Evolutionary conservation across 2,329 filamentous ascomycete genomes (phyloP).

Genomic region (Penicillium sp.): DNA sequence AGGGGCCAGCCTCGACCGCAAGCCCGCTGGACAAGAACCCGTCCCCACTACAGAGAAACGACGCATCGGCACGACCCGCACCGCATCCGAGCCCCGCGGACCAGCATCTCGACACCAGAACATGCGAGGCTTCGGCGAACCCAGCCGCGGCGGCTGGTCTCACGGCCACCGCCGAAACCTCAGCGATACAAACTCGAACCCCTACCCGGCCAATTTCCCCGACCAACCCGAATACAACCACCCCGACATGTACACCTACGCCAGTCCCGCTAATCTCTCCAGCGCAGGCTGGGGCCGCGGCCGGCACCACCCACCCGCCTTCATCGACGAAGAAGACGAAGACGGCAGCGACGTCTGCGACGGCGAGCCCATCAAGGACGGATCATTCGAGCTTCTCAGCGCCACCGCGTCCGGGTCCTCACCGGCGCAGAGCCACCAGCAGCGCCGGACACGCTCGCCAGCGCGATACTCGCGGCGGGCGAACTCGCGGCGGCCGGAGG

Average conservation of each 20-base stretch:
- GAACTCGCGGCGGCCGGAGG: conserved; percentile 56
- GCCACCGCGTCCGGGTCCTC: conserved; percentile 39
- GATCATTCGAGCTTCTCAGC: conserved; percentile 77
- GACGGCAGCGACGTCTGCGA: conserved; percentile 71
- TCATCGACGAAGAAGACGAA: conserved; percentile 80
- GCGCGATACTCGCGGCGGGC: conserved; percentile 30
- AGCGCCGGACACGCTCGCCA: conserved; percentile 34
- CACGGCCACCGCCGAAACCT: conserved; percentile 36
- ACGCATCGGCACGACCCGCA: conserved; percentile 51
- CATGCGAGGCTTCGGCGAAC: conserved; percentile 32
- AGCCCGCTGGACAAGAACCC: conserved; percentile 19
- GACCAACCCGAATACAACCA: conserved; percentile 10
- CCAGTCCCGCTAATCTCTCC: conserved; percentile 53
- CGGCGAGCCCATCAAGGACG: conserved; percentile 70
- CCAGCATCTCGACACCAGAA: conserved; percentile 39
- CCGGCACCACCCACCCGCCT: conserved; percentile 55
- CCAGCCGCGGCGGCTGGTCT: conserved; percentile 31
- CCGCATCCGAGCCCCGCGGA: conserved; percentile 55
- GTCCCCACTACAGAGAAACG: conserved; percentile 36
- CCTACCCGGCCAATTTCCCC: conserved; percentile 2
- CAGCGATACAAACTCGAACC: conserved; percentile 32
- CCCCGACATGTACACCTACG: conserved; percentile 58
- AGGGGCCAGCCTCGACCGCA: conserved; percentile 38
- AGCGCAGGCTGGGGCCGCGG: conserved; percentile 42
- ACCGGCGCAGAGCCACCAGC: conserved; percentile 27